Evolutionary conservation across 768 basidiomycete genomes (phyloP), one percentile per base, ranked within the genome.

Genomic region (Candolleomyces aberdarensis): DNA sequence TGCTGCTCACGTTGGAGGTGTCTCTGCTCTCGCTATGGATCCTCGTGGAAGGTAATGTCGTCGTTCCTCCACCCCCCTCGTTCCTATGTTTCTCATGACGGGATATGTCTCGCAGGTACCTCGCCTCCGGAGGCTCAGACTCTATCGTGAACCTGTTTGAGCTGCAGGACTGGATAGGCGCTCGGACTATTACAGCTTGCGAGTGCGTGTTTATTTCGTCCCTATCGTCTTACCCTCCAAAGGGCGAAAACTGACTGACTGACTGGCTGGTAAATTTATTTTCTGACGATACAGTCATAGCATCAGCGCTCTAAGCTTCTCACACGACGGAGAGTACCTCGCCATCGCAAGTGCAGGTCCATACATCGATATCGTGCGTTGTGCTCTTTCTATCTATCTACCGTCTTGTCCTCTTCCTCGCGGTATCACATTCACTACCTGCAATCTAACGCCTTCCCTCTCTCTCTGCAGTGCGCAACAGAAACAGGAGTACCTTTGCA

Each of bases 61-160:
- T 48, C 3, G 8, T 15, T 14, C 32, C 54, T 48, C 41, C 41
- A 17, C 54, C n/a, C 20, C 29, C 15, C 9, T 46, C 5, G 2
- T 3, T 36, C 22, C 5, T 20, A 20, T 55, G 20, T 54, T 26
- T 26, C 26, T 26, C 26, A 26, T 26, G 1, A 54, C 3, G 9
- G 62, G 26, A 63, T 50, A 47, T 46, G 26, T 62, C 15, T 56
- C 49, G n/a, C 64, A 88, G 87, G 56, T 92, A 92, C 64, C 80
- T 92, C 44, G 90, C 90, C 1, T 88, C 90, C 1, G 91, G 91
- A 36, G 91, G 91, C 13, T 80, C 83, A 58, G 91, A 94, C 68
- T 90, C 89, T 8, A 92, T 94, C 58, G 86, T 94, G 52, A 90
- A 92, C 67, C 76, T 93, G 69, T 92, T 91, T 66, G 91, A 92